phyloP scores from a whole-genome alignment of 495 filamentous ascomycete species.

The Neurospora tetraspora region DNA sequence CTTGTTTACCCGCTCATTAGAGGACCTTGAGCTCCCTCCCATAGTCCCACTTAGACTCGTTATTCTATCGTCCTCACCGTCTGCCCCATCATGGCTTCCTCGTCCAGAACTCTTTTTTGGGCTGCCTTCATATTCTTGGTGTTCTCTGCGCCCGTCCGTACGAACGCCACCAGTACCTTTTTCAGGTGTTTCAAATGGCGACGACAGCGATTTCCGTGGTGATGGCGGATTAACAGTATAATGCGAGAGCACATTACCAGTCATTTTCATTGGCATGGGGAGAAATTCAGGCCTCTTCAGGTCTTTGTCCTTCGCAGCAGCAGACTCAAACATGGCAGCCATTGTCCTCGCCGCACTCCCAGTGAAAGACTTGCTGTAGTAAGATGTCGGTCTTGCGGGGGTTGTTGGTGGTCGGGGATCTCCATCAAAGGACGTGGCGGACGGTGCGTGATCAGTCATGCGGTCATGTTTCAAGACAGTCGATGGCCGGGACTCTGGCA shows the following conservation, averaged over 20 bases:
- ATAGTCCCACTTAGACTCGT: background rate
- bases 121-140: background rate
- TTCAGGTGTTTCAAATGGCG: background rate
- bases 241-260: constrained; percentile 16
- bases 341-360: constrained; percentile 34
- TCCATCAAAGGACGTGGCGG: background rate
- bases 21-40: background rate
- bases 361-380: background rate
- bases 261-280: constrained; percentile 3
- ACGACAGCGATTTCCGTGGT: constrained; percentile 1
- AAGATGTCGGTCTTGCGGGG: background rate
- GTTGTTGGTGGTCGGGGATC: background rate
- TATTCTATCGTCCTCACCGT: background rate
- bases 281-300: background rate
- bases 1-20: background rate
- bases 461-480: background rate
- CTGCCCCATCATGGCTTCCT: background rate
- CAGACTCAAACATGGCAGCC: constrained; percentile 33
- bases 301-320: constrained; percentile 10
- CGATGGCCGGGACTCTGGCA: background rate
- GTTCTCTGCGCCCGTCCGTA: background rate
- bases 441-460: background rate
- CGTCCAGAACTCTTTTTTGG: background rate
- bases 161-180: background rate
- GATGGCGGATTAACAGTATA: constrained; percentile 18